Base-by-base conservation (phyloP, 2,329 filamentous ascomycete species). In the Thermomyces lanuginosus region DNA sequence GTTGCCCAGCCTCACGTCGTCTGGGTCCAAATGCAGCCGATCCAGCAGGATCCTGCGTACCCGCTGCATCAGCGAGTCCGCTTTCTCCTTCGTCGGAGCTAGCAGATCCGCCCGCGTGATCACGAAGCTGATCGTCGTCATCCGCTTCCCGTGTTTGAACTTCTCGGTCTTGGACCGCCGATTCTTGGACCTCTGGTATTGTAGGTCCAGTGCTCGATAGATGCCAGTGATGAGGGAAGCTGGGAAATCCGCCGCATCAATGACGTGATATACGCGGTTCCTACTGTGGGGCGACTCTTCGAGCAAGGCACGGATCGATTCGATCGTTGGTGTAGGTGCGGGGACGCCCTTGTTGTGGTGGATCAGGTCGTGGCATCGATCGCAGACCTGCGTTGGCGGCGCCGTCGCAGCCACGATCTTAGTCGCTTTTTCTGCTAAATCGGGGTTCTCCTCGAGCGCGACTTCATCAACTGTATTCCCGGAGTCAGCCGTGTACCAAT, bases 171-270 rank as follows among this genome's bases (percentile, higher is more conserved):
- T 72, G 1, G 82, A 74, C 26, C 86, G 71, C 26, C 86, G 72
- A 45, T 93, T 95, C 34, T 69, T 69, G 1, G 79, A 77, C 30
- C 86, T 74, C 28, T 89, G 61, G 5, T 75, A 72, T 33, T 80
- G 74, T 6, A 83, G 60, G 17, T 73, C 63, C 1, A 93, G 61
- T 1, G 81, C 60, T 5, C 68, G 60, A 33, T 77, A 69, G 6
- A 98, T 67, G 22, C 73, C 70, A 1, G 82, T 80, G 3, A 95
- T 63, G 8, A 98, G 56, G 2, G 89, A 93, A 69, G 98, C 79
- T 11, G 89, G 89, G 37, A 98, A 95, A 52, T 98, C 89, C 33
- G 84, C 89, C 2, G 89, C 86, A 45, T 98, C 89, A 12, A 98
- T 60, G 14, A 98, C 65, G 52, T 98, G 89, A 48, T 95, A 98